A percentile compares a stretch with the other conserved stretches of the same genome.
Conservation (phyloP, 257 asterid genomes). For the Petrea volubilis region DNA sequence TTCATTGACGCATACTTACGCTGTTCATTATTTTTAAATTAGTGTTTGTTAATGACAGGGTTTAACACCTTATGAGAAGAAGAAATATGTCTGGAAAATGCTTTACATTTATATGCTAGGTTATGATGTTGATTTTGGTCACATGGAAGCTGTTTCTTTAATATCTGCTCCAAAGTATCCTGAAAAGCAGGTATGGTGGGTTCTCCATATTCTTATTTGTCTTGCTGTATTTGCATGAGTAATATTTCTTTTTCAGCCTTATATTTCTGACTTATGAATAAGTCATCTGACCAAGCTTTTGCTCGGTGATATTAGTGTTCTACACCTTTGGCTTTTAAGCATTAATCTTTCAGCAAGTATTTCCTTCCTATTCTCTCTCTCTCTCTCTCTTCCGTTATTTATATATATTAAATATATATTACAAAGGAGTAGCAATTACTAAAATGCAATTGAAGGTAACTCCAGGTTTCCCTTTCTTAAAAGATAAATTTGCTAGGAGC, state of each 20-base stretch:
- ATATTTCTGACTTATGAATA: background rate
- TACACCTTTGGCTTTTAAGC: background rate
- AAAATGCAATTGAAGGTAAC: too few relatives aligned
- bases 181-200: constrained; percentile 83
- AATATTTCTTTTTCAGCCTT: background rate
- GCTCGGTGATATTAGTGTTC: background rate
- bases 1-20: background rate
- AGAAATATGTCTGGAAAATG: constrained; percentile 99
- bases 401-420: background rate
- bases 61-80: constrained; percentile 90
- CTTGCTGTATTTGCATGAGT: background rate
- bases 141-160: constrained; percentile 99
- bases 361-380: too few relatives aligned
- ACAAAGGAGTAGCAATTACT: background rate
- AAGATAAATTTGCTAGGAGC: too few relatives aligned
- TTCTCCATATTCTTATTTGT: constrained; percentile 4
- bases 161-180: constrained; percentile 99
- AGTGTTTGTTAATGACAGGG: constrained; percentile 53
- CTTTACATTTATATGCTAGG: constrained; percentile 98
- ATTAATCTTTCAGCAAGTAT: background rate
- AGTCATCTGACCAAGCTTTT: constrained; percentile 6
- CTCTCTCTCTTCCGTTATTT: too few relatives aligned
- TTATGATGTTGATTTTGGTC: constrained; percentile 99
- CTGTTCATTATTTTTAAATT: constrained; percentile 10
- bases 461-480: too few relatives aligned